phyloP scores from a whole-genome alignment of 1,284 basidiomycete species.

The Microbotryomycetes sp. region DNA sequence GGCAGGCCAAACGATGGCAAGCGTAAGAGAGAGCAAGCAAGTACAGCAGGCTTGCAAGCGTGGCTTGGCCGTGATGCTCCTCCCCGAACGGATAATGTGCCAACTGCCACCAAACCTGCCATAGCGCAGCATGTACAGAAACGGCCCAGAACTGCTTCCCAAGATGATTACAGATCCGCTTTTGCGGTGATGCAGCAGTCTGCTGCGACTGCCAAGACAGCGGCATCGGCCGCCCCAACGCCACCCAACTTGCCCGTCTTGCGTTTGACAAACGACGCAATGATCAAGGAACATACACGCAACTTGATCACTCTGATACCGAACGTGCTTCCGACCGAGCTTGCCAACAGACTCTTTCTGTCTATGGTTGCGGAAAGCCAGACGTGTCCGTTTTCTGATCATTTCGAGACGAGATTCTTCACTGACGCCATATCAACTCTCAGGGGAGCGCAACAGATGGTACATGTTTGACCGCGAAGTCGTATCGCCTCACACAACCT shows the following conservation, averaged over 20 bases:
- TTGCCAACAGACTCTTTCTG: conserved; percentile 15
- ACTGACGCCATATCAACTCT: no score
- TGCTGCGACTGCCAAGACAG: background rate
- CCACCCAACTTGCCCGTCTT: conserved; percentile 21
- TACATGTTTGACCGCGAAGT: conserved; percentile 72
- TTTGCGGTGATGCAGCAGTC: background rate
- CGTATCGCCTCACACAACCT: conserved; percentile 73
- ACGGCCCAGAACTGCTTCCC: background rate
- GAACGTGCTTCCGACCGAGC: conserved; percentile 19
- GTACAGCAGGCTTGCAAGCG: background rate
- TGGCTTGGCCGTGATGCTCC: background rate
- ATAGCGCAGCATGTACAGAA: background rate
- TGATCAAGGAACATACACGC: conserved; percentile 19
- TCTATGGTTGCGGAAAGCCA: conserved; percentile 14
- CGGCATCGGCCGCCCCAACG: background rate
- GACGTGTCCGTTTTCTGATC: no score
- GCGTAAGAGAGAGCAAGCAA: no score
- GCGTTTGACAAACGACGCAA: conserved; percentile 1
- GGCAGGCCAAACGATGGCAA: background rate
- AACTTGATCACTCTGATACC: conserved; percentile 24
- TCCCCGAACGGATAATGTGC: background rate
- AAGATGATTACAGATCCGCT: background rate
- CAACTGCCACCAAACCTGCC: background rate
- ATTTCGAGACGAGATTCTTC: no score
- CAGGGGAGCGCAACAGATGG: conserved; percentile 67